These are phyloP conservation scores for Volutella citrinella DNA, from an alignment of 2,329 filamentous ascomycete species.

Conservation along the genomic window DNA sequence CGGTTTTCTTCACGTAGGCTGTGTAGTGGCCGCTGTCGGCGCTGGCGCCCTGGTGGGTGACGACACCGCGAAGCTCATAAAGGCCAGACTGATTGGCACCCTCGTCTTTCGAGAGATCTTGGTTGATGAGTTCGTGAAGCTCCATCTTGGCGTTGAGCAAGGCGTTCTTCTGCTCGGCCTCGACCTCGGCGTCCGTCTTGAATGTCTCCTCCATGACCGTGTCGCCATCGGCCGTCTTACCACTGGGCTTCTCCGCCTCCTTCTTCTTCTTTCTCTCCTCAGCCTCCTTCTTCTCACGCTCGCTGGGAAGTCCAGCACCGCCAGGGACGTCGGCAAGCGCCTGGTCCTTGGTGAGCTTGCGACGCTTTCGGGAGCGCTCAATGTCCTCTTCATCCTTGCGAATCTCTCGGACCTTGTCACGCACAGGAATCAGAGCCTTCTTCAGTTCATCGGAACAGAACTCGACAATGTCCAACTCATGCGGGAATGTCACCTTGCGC, in stretches of 20 bases:
- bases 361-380: conserved; percentile 85
- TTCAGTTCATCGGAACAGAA: conserved; percentile 91
- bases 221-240: conserved; percentile 54
- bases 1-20: conserved; percentile 92
- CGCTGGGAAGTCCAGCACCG: conserved; percentile 46
- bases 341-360: conserved; percentile 63
- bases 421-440: conserved; percentile 80
- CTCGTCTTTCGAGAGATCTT: conserved; percentile 70
- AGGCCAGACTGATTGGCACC: conserved; percentile 90
- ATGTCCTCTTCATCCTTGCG: conserved; percentile 94
- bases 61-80: conserved; percentile 89
- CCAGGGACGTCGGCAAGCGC: conserved; percentile 44
- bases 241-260: conserved; percentile 45
- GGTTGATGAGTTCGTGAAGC: conserved; percentile 72
- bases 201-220: conserved; percentile 73
- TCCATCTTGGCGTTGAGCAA: conserved; percentile 85
- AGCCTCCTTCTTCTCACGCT: conserved; percentile 50
- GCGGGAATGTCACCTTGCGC: conserved; percentile 95
- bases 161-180: conserved; percentile 75
- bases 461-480: conserved; percentile 88
- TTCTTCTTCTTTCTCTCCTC: conserved; percentile 46
- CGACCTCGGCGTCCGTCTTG: conserved; percentile 93
- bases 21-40: conserved; percentile 99
- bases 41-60: conserved; percentile 94
- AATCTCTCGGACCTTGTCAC: conserved; percentile 93